Conservation (phyloP, 2,329 filamentous ascomycete genomes). For the Scedosporium minutisporum region DNA sequence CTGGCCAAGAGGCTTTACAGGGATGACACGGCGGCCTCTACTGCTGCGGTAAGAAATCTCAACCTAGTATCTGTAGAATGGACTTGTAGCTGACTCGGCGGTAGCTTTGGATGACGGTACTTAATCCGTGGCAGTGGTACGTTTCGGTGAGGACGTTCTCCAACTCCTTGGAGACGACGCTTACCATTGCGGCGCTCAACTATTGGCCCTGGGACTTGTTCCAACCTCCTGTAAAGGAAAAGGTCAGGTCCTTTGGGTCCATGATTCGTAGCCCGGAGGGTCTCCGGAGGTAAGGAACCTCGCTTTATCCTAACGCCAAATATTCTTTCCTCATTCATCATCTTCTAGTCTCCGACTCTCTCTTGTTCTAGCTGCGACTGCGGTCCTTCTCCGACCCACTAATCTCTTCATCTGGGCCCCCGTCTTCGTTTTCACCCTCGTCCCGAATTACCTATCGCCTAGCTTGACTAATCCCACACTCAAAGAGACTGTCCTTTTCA, state of each 20-base stretch:
- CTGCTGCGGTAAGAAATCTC: slow-evolving; percentile 14
- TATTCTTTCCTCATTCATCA: slow-evolving; percentile 13
- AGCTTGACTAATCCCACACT: slow-evolving; percentile 22
- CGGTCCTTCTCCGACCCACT: slow-evolving; percentile 80
- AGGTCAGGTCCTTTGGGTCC: slow-evolving; percentile 20
- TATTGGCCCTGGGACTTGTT: slow-evolving; percentile 81
- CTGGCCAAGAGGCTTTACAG: slow-evolving; percentile 69
- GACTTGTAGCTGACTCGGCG: slow-evolving; percentile 4
- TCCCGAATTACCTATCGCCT: slow-evolving; percentile 20
- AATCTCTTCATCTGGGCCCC: slow-evolving; percentile 78
- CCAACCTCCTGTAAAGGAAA: slow-evolving; percentile 29
- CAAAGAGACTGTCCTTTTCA: slow-evolving; percentile 39
- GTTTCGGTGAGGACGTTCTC: slow-evolving; percentile 88
- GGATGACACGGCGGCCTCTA: slow-evolving; percentile 24
- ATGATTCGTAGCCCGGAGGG: not conserved
- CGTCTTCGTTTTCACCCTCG: slow-evolving; percentile 42
- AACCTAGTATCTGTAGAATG: slow-evolving; percentile 13
- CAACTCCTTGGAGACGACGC: slow-evolving; percentile 83
- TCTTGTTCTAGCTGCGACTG: slow-evolving; percentile 66
- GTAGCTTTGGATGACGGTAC: slow-evolving; percentile 59
- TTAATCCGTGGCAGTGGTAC: slow-evolving; percentile 94
- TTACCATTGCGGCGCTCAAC: slow-evolving; percentile 71
- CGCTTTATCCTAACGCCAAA: slow-evolving; percentile 5
- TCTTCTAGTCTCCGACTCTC: slow-evolving; percentile 39
- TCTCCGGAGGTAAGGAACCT: slow-evolving; percentile 6